Evolutionary conservation across 2,329 filamentous ascomycete genomes (phyloP), one percentile per base, ranked within the genome.

Genomic region (Aspergillus sp.): DNA sequence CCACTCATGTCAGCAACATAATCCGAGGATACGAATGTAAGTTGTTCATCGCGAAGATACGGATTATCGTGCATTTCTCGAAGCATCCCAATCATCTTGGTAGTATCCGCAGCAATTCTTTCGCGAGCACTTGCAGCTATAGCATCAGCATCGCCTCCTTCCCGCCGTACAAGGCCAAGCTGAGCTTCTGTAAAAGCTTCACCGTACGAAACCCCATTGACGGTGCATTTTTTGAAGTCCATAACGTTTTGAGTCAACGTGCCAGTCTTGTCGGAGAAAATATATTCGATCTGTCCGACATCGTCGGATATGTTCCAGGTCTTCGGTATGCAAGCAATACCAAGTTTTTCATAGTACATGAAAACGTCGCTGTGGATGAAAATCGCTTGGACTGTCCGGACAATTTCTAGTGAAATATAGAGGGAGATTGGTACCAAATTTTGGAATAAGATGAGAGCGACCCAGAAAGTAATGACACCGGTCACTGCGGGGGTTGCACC

Each of bases 291-390:
- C 76, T 99, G 95, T 12, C 95, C 95, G 47, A 99, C 82, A 68
- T 99, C 96, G 70, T 99, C 95, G 1, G 93, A 98, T 51, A 99
- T 98, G 72, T 98, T 99, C 95, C 95, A 99, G 0, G 93, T 92
- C 71, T 98, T 98, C 5, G 96, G 95, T 11, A 96, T 91, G 71
- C 96, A 99, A 2, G 93, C 92, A 70, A 96, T 93, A 69, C 96
- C 92, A 64, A 97, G 87, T 68, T 87, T 87, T 56, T 95, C 95
- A 78, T 99, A 96, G 76, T 98, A 99, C 96, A 99, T 99, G 70
- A 89, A 86, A 4, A 90, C 84, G 70, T 99, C 95, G 77, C 89
- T 96, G 79, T 96, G 97, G 70, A 99, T 99, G 81, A 99, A 99
- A 70, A 96, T 87, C 4, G 93, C 95, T 76, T 99, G 95, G 11